A percentile compares a stretch with the other conserved stretches of the same genome.
Evolutionary conservation across 345 rosid species (phyloP).

Genomic region (Eucalyptus rudis): DNA sequence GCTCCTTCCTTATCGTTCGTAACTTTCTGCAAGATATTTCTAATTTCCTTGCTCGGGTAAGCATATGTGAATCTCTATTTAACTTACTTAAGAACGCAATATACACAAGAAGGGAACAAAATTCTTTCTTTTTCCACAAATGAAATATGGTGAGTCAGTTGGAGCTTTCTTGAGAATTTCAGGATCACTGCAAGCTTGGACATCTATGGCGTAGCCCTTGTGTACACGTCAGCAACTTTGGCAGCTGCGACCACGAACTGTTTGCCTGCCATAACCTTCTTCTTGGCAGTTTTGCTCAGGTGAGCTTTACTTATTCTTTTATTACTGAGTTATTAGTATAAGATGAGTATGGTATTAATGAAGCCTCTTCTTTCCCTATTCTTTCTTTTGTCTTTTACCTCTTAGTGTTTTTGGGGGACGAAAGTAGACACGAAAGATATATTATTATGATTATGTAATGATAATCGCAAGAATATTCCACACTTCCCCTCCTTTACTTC

Average conservation of each 20-base stretch:
- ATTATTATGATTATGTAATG: background rate
- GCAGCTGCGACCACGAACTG: slow-evolving; percentile 79
- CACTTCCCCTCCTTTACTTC: background rate
- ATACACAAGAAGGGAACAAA: background rate
- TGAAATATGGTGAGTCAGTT: background rate
- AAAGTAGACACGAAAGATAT: background rate
- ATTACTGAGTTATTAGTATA: background rate
- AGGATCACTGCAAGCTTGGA: slow-evolving; percentile 62
- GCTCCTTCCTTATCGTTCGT: slow-evolving; percentile 51
- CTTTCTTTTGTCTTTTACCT: background rate
- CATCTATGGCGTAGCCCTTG: slow-evolving; percentile 55
- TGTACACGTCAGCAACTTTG: slow-evolving; percentile 69
- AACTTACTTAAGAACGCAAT: background rate
- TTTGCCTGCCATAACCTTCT: slow-evolving; percentile 87
- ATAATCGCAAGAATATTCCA: background rate
- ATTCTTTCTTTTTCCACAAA: background rate
- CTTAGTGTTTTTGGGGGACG: background rate
- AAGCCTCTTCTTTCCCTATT: background rate
- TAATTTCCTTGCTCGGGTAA: slow-evolving; percentile 72
- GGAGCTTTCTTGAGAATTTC: background rate
- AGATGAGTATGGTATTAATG: background rate
- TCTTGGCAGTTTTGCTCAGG: slow-evolving; percentile 75
- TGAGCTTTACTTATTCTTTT: background rate
- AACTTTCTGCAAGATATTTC: slow-evolving; percentile 68
- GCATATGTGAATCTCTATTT: background rate